Percentiles rank a stretch among this genome's conserved stretches.
phyloP scores from a whole-genome alignment of 2,329 filamentous ascomycete genomes.

The Neobulgaria alba region DNA sequence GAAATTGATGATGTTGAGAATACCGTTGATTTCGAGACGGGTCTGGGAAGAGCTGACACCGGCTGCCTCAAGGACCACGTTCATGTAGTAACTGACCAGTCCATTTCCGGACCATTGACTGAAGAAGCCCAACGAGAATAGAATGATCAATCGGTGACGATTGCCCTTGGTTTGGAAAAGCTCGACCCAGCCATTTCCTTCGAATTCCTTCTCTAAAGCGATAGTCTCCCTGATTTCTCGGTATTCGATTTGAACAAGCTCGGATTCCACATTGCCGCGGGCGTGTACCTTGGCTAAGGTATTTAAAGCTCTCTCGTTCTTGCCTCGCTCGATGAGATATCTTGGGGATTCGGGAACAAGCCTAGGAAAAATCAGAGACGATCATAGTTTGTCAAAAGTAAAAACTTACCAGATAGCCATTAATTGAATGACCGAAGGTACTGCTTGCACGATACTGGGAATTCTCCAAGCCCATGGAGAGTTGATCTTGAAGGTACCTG shows the following conservation, averaged over 20 bases:
- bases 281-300: conserved; percentile 40
- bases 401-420: conserved; percentile 20
- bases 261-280: conserved; percentile 30
- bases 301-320: conserved; percentile 41
- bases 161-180: conserved; percentile 45
- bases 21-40: conserved; percentile 20
- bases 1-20: conserved; percentile 25
- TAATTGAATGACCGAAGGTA: conserved; percentile 23
- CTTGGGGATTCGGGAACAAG: conserved; percentile 32
- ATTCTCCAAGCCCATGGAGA: conserved; percentile 30
- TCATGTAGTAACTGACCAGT: conserved; percentile 35
- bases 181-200: conserved; percentile 37
- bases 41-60: conserved; percentile 27
- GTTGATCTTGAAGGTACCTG: conserved; percentile 31
- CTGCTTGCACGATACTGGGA: conserved; percentile 27
- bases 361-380: conserved; percentile 18
- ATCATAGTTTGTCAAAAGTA: too few relatives aligned
- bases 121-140: conserved; percentile 46
- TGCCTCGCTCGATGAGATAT: conserved; percentile 36
- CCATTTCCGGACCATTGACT: conserved; percentile 50
- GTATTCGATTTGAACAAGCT: conserved; percentile 34
- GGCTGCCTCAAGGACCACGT: conserved; percentile 29
- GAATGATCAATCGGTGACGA: conserved; percentile 43
- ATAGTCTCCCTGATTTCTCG: conserved; percentile 37
- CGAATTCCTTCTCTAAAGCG: conserved; percentile 36